phyloP scores from a whole-genome alignment of 208 protist species.

The Naegleria lovaniensis region DNA sequence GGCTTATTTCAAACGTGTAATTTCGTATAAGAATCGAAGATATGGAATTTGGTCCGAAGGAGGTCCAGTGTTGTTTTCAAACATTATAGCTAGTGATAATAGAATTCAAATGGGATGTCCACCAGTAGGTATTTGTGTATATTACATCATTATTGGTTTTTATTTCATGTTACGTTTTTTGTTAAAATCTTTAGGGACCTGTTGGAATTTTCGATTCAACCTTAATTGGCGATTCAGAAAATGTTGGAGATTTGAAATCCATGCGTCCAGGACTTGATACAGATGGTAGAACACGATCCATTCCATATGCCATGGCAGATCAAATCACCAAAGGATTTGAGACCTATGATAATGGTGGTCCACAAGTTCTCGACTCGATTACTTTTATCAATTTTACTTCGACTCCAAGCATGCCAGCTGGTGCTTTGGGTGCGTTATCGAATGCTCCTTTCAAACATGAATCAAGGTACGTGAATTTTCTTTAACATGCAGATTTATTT shows the following conservation, averaged over 20 bases:
- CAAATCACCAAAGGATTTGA: neutral
- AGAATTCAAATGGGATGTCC: neutral
- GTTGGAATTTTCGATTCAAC: neutral
- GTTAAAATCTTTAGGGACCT: neutral
- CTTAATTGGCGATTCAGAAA: neutral
- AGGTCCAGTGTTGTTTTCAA: neutral
- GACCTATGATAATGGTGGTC: constrained; percentile 13
- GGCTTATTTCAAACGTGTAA: neutral
- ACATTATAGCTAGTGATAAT: neutral
- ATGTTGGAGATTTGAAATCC: neutral
- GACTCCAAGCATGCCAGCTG: neutral
- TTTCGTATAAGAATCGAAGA: neutral
- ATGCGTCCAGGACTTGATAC: neutral
- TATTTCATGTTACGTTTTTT: no score
- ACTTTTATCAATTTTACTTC: neutral
- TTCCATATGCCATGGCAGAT: no score
- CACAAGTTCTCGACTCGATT: neutral
- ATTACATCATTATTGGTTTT: no score
- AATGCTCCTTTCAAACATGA: no score
- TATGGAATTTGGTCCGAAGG: neutral
- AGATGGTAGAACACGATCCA: neutral
- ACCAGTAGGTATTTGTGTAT: no score
- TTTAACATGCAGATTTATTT: no score
- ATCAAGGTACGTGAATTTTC: no score
- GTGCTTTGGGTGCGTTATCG: neutral